phyloP scores from a whole-genome alignment of 1,284 basidiomycete genomes.

The Gastroboletus turbinatus region DNA sequence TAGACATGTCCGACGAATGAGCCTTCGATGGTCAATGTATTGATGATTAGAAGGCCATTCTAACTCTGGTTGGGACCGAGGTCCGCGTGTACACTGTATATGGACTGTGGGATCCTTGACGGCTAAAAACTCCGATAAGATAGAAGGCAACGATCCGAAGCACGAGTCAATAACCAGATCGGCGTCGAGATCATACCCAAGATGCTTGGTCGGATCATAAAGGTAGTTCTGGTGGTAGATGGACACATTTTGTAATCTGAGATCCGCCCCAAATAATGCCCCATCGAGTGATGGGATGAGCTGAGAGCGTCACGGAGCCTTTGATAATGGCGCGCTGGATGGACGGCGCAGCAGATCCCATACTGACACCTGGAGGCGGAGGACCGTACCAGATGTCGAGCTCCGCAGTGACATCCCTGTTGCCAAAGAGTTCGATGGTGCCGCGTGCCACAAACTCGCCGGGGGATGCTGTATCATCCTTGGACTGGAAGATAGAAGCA shows the following conservation, averaged over 20 bases:
- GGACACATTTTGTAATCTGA: constrained; percentile 4
- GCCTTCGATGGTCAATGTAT: constrained; percentile 1
- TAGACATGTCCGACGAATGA: constrained; percentile 1
- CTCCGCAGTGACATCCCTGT: constrained; percentile 6
- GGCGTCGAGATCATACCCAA: constrained; percentile 7
- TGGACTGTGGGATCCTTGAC: not conserved
- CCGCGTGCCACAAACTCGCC: constrained; percentile 7
- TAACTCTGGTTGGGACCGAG: constrained; percentile 7
- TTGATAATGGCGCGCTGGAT: constrained; percentile 6
- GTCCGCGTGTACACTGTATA: not conserved
- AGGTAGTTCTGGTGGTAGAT: constrained; percentile 14
- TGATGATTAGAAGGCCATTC: not conserved
- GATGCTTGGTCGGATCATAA: not conserved
- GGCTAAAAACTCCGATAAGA: not conserved
- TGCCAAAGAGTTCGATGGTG: constrained; percentile 7
- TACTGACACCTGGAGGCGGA: constrained; percentile 3
- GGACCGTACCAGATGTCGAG: constrained; percentile 10
- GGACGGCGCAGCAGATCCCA: constrained; percentile 4
- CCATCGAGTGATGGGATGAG: constrained; percentile 4
- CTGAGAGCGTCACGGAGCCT: constrained; percentile 4
- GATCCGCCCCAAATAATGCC: not conserved
- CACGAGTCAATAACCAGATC: constrained; percentile 6
- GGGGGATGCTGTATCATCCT: not conserved
- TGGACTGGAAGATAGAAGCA: not conserved
- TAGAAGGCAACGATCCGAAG: constrained; percentile 1